Evolutionary conservation across 441 rosid genomes (phyloP).

Genomic region (Populus tomentosa): DNA sequence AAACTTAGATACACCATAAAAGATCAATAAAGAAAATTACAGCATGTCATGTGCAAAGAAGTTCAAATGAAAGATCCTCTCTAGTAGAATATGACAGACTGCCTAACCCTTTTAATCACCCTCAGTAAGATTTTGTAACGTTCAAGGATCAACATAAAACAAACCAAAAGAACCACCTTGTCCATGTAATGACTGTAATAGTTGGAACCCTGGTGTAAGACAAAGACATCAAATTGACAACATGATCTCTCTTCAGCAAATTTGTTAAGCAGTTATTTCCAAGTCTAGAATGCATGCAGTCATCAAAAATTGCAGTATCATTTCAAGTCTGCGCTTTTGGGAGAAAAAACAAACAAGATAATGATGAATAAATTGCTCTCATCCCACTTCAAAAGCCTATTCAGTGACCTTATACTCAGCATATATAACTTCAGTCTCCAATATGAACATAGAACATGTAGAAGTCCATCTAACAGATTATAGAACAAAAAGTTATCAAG

Average conservation of each 20-base stretch:
- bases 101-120: background rate
- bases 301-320: background rate
- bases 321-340: background rate
- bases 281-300: background rate
- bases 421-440: background rate
- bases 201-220: background rate
- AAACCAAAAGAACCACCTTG: background rate
- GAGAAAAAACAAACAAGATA: background rate
- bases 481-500: conserved; percentile 1
- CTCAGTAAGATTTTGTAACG: background rate
- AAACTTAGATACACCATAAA: background rate
- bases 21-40: background rate
- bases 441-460: background rate
- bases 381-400: background rate
- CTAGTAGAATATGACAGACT: background rate
- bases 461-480: background rate
- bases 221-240: background rate
- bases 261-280: background rate
- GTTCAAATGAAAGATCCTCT: background rate
- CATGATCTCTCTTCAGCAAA: background rate
- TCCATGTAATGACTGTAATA: background rate
- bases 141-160: background rate
- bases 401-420: background rate
- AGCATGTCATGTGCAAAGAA: background rate
- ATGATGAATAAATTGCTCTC: background rate